phyloP scores from a whole-genome alignment of 2,329 filamentous ascomycete genomes.

The Leptosphaerulina australis region DNA sequence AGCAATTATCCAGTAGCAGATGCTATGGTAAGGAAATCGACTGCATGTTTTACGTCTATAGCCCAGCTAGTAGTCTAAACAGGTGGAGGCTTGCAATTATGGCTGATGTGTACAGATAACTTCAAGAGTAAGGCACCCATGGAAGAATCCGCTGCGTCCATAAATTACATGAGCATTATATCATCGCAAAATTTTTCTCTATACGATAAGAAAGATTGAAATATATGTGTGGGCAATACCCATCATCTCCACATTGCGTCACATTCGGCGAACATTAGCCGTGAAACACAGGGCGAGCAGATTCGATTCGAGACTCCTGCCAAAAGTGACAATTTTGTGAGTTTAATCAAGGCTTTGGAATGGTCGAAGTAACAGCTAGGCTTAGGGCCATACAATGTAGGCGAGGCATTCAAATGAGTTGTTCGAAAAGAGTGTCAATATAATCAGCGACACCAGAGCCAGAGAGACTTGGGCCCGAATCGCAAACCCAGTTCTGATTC shows the following conservation, averaged over 20 bases:
- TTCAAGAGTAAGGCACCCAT: slow-evolving; percentile 11
- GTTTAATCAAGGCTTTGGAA: slow-evolving; percentile 73
- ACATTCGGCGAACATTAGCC: slow-evolving; percentile 60
- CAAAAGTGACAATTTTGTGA: slow-evolving; percentile 61
- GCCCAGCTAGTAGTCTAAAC: slow-evolving; percentile 23
- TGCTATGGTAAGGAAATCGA: neutral
- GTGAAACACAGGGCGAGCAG: slow-evolving; percentile 73
- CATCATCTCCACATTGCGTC: slow-evolving; percentile 82
- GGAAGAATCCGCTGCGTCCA: too few species aligned
- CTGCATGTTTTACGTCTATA: slow-evolving; percentile 20
- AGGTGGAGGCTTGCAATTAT: slow-evolving; percentile 20
- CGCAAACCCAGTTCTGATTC: too few species aligned
- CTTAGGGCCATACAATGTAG: slow-evolving; percentile 83
- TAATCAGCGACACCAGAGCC: too few species aligned
- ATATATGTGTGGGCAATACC: too few species aligned
- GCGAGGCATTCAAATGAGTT: slow-evolving; percentile 83
- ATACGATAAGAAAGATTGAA: too few species aligned
- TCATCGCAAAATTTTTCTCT: too few species aligned
- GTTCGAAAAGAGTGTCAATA: slow-evolving; percentile 76
- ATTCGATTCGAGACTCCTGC: slow-evolving; percentile 75
- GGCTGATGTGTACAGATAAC: slow-evolving; percentile 41
- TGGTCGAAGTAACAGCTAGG: slow-evolving; percentile 69
- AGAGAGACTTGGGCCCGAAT: too few species aligned
- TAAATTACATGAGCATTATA: too few species aligned
- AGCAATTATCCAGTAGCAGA: neutral